Evolutionary conservation across 441 rosid species (phyloP).

Genomic region (Erysimum pusillum): DNA sequence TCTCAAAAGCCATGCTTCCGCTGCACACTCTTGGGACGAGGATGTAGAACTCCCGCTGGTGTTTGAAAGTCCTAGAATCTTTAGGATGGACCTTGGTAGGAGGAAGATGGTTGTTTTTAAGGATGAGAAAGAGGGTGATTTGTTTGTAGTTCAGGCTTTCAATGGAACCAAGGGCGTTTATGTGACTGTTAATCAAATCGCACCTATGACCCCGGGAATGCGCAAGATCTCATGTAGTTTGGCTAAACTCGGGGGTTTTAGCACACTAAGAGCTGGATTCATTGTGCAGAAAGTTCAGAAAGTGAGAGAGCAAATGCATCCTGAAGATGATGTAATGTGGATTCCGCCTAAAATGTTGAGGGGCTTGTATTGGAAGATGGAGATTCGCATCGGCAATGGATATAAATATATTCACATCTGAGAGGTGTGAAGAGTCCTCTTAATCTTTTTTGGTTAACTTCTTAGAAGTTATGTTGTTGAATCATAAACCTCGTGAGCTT

Average conservation of each 20-base stretch:
- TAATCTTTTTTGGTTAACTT: neutral
- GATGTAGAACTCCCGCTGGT: conserved; percentile 3
- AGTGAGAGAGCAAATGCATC: neutral
- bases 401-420: neutral
- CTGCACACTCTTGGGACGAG: conserved; percentile 36
- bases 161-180: neutral
- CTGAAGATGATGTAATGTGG: neutral
- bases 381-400: neutral
- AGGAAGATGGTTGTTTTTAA: neutral
- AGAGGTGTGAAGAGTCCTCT: neutral
- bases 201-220: conserved; percentile 9
- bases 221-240: conserved; percentile 20
- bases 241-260: neutral
- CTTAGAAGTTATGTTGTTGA: no score
- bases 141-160: conserved; percentile 26
- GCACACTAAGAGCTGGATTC: conserved; percentile 6
- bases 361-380: conserved; percentile 9
- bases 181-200: conserved; percentile 16
- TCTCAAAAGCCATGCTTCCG: conserved; percentile 46
- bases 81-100: neutral
- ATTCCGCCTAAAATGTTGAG: conserved; percentile 22
- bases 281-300: conserved; percentile 24
- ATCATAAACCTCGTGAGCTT: no score
- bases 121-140: conserved; percentile 23
- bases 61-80: neutral